Evolutionary conservation across 176 grass and related monocot species (phyloP).

Genomic region (Oryza nivara): DNA sequence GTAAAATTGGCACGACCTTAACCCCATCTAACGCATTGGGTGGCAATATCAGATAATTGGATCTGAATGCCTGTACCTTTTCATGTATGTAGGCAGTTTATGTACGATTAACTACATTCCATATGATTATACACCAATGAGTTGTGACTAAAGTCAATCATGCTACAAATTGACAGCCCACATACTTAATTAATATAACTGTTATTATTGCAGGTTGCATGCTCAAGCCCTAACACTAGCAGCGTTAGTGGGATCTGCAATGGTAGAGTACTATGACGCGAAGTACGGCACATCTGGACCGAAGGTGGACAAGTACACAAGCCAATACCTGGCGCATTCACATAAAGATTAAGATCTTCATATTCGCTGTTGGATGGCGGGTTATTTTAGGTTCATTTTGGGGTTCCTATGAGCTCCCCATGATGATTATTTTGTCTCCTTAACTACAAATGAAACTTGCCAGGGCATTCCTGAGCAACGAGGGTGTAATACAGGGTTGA

Average conservation of each 20-base stretch:
- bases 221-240: constrained; percentile 83
- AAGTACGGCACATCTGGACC: constrained; percentile 63
- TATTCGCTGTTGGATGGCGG: constrained; percentile 5
- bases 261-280: constrained; percentile 87
- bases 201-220: constrained; percentile 75
- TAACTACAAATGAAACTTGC: constrained; percentile 16
- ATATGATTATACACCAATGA: constrained; percentile 15
- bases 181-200: constrained; percentile 4
- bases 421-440: constrained; percentile 28
- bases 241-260: constrained; percentile 74
- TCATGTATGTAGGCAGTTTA: constrained; percentile 17
- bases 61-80: neutral
- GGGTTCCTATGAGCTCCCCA: constrained; percentile 6
- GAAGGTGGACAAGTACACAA: constrained; percentile 72
- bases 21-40: neutral
- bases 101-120: neutral
- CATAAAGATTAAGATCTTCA: constrained; percentile 71
- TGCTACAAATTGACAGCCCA: constrained; percentile 9
- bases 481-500: constrained; percentile 16
- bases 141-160: constrained; percentile 13
- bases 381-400: constrained; percentile 37
- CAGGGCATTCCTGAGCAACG: constrained; percentile 27
- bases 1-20: neutral
- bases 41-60: neutral
- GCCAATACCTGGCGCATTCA: constrained; percentile 67